Evolutionary conservation across 495 filamentous ascomycete genomes (phyloP), one percentile per base, ranked within the genome.

Genomic region (Tuber brumale): DNA sequence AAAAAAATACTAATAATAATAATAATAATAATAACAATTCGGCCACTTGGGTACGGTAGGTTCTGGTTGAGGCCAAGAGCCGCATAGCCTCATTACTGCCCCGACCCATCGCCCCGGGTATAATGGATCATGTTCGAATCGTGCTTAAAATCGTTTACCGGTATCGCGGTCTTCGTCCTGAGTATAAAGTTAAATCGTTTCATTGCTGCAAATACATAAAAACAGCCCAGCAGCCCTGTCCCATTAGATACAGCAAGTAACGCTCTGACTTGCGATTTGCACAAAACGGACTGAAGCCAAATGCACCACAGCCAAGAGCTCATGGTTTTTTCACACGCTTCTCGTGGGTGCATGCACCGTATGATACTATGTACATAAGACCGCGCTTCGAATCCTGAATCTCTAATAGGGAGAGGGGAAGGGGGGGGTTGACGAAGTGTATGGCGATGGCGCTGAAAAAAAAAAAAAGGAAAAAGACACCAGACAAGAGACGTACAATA

Each of bases 361-460:
- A 66, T 35, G 14, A 66, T 66, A 35, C 57, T 66, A 66, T 66
- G 31, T 66, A 66, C 27, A 66, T 35, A 66, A 66, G 57, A 66
- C 57, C 57, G 27, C 27, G 31, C 57, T 35, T 66, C 14, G 27
- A 66, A 35, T 35, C 57, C 57, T 27, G 57, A 66, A 66, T 19
- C 27, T 35, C 57, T 12, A 19, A 66, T 6, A 14, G 14, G 6
- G 27, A 16, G n/a, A 35, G 16, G 2, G 46, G n/a, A 35, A 14
- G 2, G 46, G 1, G 1, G 57, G 14, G 57, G 27, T 66, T 66
- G 12, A 8, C 57, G 35, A 66, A 66, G 57, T 27, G 14, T 35
- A 66, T 35, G 31, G 57, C 8, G 14, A 66, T 48, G 4, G 23
- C 35, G 27, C 57, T 14, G 51, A 61, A 2, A 66, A 66, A 57